phyloP scores from a whole-genome alignment of 805 yeast species.

The Teunomyces aglyptinius region DNA sequence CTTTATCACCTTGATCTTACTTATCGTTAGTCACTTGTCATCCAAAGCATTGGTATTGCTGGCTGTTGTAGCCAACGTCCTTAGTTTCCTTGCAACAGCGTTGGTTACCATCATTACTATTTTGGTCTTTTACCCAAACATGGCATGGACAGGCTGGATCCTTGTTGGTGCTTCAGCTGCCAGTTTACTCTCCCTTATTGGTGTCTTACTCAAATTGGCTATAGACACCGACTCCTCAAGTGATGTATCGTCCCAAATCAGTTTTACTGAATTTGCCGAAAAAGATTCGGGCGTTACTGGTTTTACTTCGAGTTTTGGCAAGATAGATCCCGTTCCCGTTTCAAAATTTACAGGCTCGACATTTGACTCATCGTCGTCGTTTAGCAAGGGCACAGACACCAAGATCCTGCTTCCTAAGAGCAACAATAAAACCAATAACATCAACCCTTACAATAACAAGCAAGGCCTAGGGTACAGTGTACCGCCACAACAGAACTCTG shows the following conservation, averaged over 20 bases:
- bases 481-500: slow-evolving; percentile 4
- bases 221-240: slow-evolving; percentile 1
- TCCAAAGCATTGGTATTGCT: slow-evolving; percentile 27
- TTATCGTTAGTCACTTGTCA: slow-evolving; percentile 24
- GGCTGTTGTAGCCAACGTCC: slow-evolving; percentile 43
- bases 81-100: slow-evolving; percentile 55
- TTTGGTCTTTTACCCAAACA: slow-evolving; percentile 60
- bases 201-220: slow-evolving; percentile 32
- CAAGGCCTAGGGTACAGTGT: not conserved
- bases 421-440: not conserved
- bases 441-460: not conserved
- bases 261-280: not conserved
- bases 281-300: slow-evolving; percentile 5
- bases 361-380: slow-evolving; percentile 4
- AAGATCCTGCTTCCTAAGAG: slow-evolving; percentile 9
- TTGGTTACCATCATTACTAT: slow-evolving; percentile 54
- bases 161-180: slow-evolving; percentile 65
- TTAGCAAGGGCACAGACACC: slow-evolving; percentile 23
- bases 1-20: slow-evolving; percentile 32
- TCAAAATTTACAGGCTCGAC: not conserved
- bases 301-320: slow-evolving; percentile 21
- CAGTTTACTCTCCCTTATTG: slow-evolving; percentile 50
- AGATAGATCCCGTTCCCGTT: slow-evolving; percentile 8
- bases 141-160: slow-evolving; percentile 73
- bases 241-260: not conserved